These are phyloP conservation scores for Bruguiera hainesii DNA, from an alignment of 441 rosid species.

Conservation along the genomic window DNA sequence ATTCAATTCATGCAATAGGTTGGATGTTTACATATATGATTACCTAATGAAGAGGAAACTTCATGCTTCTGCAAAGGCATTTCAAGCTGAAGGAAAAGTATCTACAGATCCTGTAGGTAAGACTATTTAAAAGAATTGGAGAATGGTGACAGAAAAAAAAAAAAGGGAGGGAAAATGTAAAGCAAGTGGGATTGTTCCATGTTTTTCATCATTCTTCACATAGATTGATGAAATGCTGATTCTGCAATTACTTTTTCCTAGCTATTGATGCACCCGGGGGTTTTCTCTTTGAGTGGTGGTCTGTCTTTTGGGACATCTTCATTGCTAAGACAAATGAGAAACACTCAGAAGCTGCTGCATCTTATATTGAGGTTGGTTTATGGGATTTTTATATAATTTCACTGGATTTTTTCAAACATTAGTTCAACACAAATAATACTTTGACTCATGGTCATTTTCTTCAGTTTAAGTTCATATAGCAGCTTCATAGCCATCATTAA, in stretches of 20 bases:
- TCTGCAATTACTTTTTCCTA: constrained; percentile 15
- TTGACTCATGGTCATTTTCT: no score
- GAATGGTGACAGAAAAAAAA: neutral
- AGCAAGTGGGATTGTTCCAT: neutral
- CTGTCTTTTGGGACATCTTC: constrained; percentile 61
- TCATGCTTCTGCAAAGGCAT: constrained; percentile 46
- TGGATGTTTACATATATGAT: constrained; percentile 56
- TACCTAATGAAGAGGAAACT: constrained; percentile 56
- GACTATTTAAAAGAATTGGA: constrained; percentile 19
- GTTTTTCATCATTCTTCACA: neutral
- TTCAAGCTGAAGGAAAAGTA: constrained; percentile 49
- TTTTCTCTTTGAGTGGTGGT: constrained; percentile 68
- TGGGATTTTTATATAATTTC: neutral
- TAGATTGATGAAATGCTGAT: constrained; percentile 2
- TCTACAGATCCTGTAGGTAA: constrained; percentile 52
- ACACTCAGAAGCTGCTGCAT: constrained; percentile 45
- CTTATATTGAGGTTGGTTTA: constrained; percentile 40
- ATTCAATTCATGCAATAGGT: constrained; percentile 29
- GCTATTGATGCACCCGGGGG: constrained; percentile 64
- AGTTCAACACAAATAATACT: no score
- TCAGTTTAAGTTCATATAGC: no score
- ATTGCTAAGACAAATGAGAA: constrained; percentile 46
- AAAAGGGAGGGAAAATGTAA: neutral
- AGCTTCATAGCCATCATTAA: no score
- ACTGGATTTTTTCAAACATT: neutral